Evolutionary conservation across 2,329 filamentous ascomycete genomes (phyloP), one percentile per base, ranked within the genome.

Genomic region (Paraphaeosphaeria sporulosa): DNA sequence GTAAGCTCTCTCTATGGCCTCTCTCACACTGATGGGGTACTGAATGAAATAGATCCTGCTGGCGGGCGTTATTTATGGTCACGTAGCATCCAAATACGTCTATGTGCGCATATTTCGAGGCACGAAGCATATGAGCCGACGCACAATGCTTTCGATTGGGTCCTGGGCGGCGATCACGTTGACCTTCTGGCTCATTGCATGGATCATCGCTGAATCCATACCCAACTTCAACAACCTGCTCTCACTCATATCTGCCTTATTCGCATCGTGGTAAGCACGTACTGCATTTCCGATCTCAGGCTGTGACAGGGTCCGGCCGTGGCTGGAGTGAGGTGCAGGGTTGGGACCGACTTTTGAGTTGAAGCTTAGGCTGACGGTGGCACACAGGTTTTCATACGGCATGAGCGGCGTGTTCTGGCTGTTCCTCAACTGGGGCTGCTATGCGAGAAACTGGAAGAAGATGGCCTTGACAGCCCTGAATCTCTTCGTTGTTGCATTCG

Each of bases 21-120:
- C 15, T 25, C 38, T 3, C 30, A 21, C 23, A 27, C 1, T 13
- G 2, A 15, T 46, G n/a, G 27, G 10, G 34, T 50, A 27, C 32
- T 32, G 19, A 30, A 7, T 9, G 19, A 43, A 8, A 4, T 10
- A 67, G 23, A 91, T 91, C 61, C 80, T 91, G 50, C 86, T 92
- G 51, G 87, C 89, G 0, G 89, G 88, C 59, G 88, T 91, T 6
- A 90, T 92, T 63, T 88, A 90, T 70, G 87, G 85, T 21, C 86
- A 90, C 63, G 85, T 91, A 1, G 87, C 87, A 7, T 81, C 82
- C 43, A 90, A 89, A 70, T 89, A 89, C 68, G 80, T 90, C 61
- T 91, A 89, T 67, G 79, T 86, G 7, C 86, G 89, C 40, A 73
- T 88, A 9, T 90, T 90, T 77, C 79, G 83, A 30, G 83, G 85